Percentiles rank a stretch among this genome's conserved stretches.
Conservation (phyloP, 2,329 filamentous ascomycete genomes). For the Chaetomiaceae sp. region DNA sequence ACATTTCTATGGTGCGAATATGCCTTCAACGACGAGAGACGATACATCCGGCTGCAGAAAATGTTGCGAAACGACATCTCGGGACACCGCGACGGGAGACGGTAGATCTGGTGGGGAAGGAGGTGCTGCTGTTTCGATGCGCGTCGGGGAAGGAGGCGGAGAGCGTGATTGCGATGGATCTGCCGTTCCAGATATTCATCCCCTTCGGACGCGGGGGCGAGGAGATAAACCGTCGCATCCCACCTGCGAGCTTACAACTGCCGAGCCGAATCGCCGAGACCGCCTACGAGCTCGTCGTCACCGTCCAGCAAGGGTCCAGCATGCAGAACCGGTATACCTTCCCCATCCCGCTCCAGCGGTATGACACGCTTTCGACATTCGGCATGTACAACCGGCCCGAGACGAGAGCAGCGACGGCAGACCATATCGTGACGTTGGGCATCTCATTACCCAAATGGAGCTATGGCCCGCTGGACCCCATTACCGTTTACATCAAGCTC, state of each 20-base stretch:
- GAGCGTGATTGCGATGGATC: slow-evolving; percentile 88
- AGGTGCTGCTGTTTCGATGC: slow-evolving; percentile 87
- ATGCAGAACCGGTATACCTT: slow-evolving; percentile 89
- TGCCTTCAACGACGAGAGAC: slow-evolving; percentile 89
- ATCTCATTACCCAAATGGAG: slow-evolving; percentile 94
- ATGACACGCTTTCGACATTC: slow-evolving; percentile 96
- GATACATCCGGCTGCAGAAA: slow-evolving; percentile 94
- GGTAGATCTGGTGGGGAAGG: slow-evolving; percentile 89
- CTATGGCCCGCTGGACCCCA: slow-evolving; percentile 90
- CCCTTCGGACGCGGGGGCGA: slow-evolving; percentile 88
- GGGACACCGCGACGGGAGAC: slow-evolving; percentile 87
- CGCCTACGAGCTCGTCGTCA: slow-evolving; percentile 93
- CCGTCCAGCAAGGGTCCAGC: slow-evolving; percentile 82
- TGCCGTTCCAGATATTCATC: slow-evolving; percentile 96
- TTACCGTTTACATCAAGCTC: slow-evolving; percentile 92
- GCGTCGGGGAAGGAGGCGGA: slow-evolving; percentile 79
- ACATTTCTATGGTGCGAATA: slow-evolving; percentile 89
- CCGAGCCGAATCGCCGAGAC: slow-evolving; percentile 94
- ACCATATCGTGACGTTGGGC: slow-evolving; percentile 85
- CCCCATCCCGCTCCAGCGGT: slow-evolving; percentile 83
- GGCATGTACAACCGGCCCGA: slow-evolving; percentile 99
- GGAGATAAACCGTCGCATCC: slow-evolving; percentile 83
- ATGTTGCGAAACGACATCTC: slow-evolving; percentile 84
- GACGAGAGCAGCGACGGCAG: slow-evolving; percentile 75
- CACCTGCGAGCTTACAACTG: slow-evolving; percentile 85